Evolutionary conservation across 768 basidiomycete genomes (phyloP), one percentile per base, ranked within the genome.

Genomic region (Boletus patriciae): DNA sequence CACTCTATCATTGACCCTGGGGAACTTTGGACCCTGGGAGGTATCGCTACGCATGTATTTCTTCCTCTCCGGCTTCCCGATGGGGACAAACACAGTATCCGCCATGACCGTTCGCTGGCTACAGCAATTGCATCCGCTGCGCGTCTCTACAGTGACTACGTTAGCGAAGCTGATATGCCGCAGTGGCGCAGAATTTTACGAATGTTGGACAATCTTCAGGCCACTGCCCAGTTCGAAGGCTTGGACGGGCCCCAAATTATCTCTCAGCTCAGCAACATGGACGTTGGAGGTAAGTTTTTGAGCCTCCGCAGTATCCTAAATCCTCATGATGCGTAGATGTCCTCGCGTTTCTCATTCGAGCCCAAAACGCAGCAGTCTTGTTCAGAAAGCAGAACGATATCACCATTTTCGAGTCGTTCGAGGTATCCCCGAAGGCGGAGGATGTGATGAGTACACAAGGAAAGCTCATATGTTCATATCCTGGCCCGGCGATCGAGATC

Each of bases 341-440:
- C 9, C 53, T 77, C 4, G 66, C 69, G 18, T 69, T 79, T 42
- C 71, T 71, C 4, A 70, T 84, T 33, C 69, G 67, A 23, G 72
- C 74, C 0, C 83, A 84, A 54, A 83, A 83, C 45, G 80, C 77
- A 4, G 79, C 73, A 9, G 52, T 83, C 4, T 62, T 83, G 12
- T 59, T 80, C 19, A 73, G 78, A 37, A 69, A 66, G 47, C 52
- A 52, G 18, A 44, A 57, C 16, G 41, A 59, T 7, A 51, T 62
- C 13, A 73, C 75, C 15, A 55, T 71, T 23, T 75, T 78, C 52
- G 82, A 83, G 57, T 65, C 66, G 6, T 84, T 84, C 53, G 78
- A 83, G 60, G 70, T 76, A 12, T 77, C 78, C 2, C 73, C 79
- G 1, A 61, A 64, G 25, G 60, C 71, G 3, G 62, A 60, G 11